These are phyloP conservation scores for Parietaria judaica DNA, from an alignment of 306 rosid species.

Conservation along the genomic window DNA sequence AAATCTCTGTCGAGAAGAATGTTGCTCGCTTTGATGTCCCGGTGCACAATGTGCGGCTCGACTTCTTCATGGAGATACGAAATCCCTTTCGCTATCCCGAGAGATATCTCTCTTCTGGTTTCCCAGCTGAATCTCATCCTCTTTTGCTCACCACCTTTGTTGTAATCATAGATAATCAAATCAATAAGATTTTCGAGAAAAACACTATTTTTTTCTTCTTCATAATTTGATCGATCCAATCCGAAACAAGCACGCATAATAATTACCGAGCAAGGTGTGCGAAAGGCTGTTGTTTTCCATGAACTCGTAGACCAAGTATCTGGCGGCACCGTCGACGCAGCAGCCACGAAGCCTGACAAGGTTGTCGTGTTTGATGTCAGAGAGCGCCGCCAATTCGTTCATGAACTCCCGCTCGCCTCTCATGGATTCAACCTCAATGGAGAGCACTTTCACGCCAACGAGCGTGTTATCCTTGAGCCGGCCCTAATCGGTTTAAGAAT, in stretches of 20 bases:
- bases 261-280: conserved; percentile 48
- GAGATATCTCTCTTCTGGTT: conserved; percentile 40
- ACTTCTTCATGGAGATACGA: conserved; percentile 68
- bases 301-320: conserved; percentile 81
- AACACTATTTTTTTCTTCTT: no score
- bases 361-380: conserved; percentile 62
- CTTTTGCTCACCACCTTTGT: conserved; percentile 46
- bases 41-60: conserved; percentile 64
- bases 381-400: conserved; percentile 68
- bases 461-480: conserved; percentile 47
- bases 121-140: conserved; percentile 62
- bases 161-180: not conserved
- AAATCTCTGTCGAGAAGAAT: conserved; percentile 68
- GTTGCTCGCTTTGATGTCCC: conserved; percentile 82
- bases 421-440: conserved; percentile 71
- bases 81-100: conserved; percentile 77
- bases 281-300: conserved; percentile 84
- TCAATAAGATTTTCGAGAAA: not conserved
- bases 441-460: conserved; percentile 76
- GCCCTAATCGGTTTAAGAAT: conserved; percentile 31
- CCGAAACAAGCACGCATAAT: not conserved
- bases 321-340: conserved; percentile 63
- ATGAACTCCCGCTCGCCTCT: conserved; percentile 81
- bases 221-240: conserved; percentile 12
- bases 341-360: conserved; percentile 69